Evolutionary conservation across 2,329 filamentous ascomycete genomes (phyloP).

Genomic region (Penicillium sp.): DNA sequence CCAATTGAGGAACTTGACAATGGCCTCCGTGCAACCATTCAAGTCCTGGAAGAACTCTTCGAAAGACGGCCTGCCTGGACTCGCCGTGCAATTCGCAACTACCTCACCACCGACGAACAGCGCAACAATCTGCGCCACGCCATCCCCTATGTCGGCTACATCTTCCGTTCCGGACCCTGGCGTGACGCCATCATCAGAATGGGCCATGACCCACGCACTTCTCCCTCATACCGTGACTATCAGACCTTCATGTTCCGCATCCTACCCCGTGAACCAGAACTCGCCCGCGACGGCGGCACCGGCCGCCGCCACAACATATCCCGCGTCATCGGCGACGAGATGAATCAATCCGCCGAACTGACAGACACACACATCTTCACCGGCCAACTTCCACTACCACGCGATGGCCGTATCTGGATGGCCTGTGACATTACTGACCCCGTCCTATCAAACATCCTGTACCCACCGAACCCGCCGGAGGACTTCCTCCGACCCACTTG

Average conservation of each 20-base stretch:
- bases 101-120: slow-evolving; percentile 58
- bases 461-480: slow-evolving; percentile 57
- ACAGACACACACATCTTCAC: slow-evolving; percentile 72
- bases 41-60: slow-evolving; percentile 67
- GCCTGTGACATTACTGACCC: slow-evolving; percentile 89
- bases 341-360: slow-evolving; percentile 5
- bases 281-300: slow-evolving; percentile 37
- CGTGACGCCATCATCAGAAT: slow-evolving; percentile 83
- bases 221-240: slow-evolving; percentile 77
- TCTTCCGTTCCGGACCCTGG: slow-evolving; percentile 91
- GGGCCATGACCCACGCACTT: slow-evolving; percentile 80
- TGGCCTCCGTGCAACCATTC: slow-evolving; percentile 66
- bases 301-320: slow-evolving; percentile 36
- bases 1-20: slow-evolving; percentile 55
- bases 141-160: slow-evolving; percentile 83
- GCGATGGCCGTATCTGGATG: slow-evolving; percentile 91
- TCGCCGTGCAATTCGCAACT: slow-evolving; percentile 77
- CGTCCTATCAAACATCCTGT: slow-evolving; percentile 66
- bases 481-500: slow-evolving; percentile 61
- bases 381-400: slow-evolving; percentile 67
- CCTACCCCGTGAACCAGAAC: slow-evolving; percentile 41
- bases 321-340: slow-evolving; percentile 24
- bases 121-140: slow-evolving; percentile 69
- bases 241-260: slow-evolving; percentile 89
- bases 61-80: slow-evolving; percentile 82